Base-by-base conservation (phyloP, 2,329 filamentous ascomycete species). In the Metarhizium brunneum region DNA sequence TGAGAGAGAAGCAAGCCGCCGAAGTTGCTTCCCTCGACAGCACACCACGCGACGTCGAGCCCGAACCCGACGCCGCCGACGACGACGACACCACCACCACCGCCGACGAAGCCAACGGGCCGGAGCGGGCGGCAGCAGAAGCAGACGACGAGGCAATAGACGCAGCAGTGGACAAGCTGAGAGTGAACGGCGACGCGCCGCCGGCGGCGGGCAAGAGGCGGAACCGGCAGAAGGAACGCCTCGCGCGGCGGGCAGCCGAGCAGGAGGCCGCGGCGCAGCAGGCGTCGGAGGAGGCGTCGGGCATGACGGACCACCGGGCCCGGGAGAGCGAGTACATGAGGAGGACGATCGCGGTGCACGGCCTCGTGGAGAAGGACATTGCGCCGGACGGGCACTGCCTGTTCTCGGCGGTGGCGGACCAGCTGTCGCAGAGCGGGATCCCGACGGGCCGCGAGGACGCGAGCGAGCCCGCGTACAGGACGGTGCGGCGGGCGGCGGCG, bases 301-400 rank as follows among this genome's bases (percentile, higher is more conserved):
- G 73, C 60, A 86, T 91, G 73, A 87, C 86, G 7, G 84, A 95
- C 72, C 80, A 85, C 67, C 84, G 88, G 57, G 79, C 80, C 48
- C 73, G 81, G 53, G 91, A 96, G 73, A 79, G 83, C 62, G 76
- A 80, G 53, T 79, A 81, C 50, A 92, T 99, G 84, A 76, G 81
- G 56, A 74, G 75, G 32, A 81, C 82, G 45, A 87, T 96, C 68
- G 72, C 76, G 54, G 74, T 77, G 48, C 74, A 86, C 56, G 77
- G 77, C 0, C 78, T 97, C 16, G 76, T 75, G 20, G 89, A 96
- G 74, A 81, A 88, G 63, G 84, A 90, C 57, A 91, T 99, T 56
- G 81, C 81, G 43, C 90, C 94, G 0, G 92, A 99, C 71, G 94
- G 94, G 0, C 94, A 99, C 73, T 99, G 94, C 68, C 76, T 99